phyloP scores from a whole-genome alignment of 345 rosid genomes.

The Sonneratia caseolaris region DNA sequence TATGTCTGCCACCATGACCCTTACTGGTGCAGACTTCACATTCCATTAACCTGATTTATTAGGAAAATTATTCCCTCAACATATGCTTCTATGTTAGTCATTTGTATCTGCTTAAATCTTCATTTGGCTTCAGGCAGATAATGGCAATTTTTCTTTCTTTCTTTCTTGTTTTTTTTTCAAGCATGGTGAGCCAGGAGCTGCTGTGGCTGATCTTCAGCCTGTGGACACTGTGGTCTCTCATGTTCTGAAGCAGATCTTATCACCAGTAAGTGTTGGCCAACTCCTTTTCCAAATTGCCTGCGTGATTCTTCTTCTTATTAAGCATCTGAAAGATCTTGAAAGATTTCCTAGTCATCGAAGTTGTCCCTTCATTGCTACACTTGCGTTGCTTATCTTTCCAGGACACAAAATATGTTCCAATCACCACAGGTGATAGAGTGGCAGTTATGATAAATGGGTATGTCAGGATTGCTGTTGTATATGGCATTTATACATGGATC shows the following conservation, averaged over 20 bases:
- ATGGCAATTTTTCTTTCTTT: neutral
- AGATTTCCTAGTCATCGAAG: neutral
- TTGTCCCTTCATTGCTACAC: neutral
- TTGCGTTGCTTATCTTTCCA: constrained; percentile 22
- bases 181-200: constrained; percentile 97
- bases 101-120: neutral
- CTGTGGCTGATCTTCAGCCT: constrained; percentile 78
- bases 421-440: constrained; percentile 78
- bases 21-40: neutral
- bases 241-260: constrained; percentile 71
- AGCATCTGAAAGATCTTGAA: too few species aligned
- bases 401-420: constrained; percentile 89
- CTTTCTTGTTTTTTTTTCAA: constrained; percentile 19
- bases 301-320: neutral
- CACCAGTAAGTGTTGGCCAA: constrained; percentile 39
- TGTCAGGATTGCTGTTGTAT: constrained; percentile 9
- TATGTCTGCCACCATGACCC: neutral
- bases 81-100: neutral
- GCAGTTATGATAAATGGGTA: constrained; percentile 94
- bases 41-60: neutral
- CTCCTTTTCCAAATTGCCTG: neutral
- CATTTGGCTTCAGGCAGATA: neutral
- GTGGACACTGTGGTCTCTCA: constrained; percentile 82
- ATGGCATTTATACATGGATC: neutral
- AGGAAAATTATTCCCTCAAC: neutral